phyloP scores from a whole-genome alignment of 202 grass and related monocot genomes.

The Eragrostis tef region DNA sequence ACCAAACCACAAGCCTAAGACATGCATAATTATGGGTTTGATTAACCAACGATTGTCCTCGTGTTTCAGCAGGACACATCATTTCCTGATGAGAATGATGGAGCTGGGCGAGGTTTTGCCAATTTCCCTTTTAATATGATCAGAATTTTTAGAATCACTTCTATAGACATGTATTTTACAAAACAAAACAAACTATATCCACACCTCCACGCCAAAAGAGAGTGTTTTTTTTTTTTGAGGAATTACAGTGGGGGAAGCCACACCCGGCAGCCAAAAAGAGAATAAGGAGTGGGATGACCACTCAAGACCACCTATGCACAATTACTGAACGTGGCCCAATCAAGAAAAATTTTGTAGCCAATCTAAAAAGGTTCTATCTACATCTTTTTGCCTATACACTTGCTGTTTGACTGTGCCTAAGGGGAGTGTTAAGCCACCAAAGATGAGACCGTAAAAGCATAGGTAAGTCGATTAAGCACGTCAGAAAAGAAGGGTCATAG shows the following conservation, averaged over 20 bases:
- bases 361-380: too few relatives aligned
- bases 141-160: constrained; percentile 28
- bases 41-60: constrained; percentile 66
- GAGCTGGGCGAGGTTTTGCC: constrained; percentile 92
- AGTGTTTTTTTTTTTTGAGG: too few relatives aligned
- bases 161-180: constrained; percentile 6
- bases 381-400: too few relatives aligned
- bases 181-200: constrained; percentile 31
- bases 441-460: constrained; percentile 97
- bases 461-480: constrained; percentile 97
- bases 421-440: constrained; percentile 93
- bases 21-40: background rate
- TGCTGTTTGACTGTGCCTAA: too few relatives aligned
- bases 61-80: constrained; percentile 99
- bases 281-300: too few relatives aligned
- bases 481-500: constrained; percentile 21
- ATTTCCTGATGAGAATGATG: constrained; percentile 98
- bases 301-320: too few relatives aligned
- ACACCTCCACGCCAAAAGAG: constrained; percentile 91
- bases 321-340: too few relatives aligned
- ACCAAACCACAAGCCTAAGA: constrained; percentile 89
- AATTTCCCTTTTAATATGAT: constrained; percentile 72
- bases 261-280: too few relatives aligned
- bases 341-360: too few relatives aligned
- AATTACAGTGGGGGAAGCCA: too few relatives aligned